These are phyloP conservation scores for Cryptosporidium sp. DNA, from an alignment of 169 alveolate genomes.

Conservation along the genomic window DNA sequence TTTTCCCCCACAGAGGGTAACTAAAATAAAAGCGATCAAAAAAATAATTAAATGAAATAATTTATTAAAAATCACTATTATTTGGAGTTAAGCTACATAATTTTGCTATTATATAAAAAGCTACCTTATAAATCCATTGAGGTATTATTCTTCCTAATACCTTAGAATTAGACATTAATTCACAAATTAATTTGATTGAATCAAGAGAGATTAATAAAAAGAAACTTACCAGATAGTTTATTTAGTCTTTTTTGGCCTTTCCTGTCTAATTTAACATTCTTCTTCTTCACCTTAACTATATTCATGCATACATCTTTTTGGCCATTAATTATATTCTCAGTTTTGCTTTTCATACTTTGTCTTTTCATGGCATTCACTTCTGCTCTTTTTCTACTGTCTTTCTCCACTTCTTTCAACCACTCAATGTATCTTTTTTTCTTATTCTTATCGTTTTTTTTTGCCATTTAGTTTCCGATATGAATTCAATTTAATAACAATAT, in stretches of 20 bases:
- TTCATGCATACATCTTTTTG: conserved; percentile 17
- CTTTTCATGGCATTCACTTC: conserved; percentile 1
- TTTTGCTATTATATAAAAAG: not conserved
- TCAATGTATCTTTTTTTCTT: conserved; percentile 37
- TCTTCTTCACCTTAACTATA: conserved; percentile 36
- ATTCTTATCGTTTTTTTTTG: conserved; percentile 47
- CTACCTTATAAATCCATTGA: not conserved
- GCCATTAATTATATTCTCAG: not conserved
- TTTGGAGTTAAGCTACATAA: no score
- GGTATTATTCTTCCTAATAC: conserved; percentile 26
- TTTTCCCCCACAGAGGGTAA: conserved; percentile 1
- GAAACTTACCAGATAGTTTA: conserved; percentile 43
- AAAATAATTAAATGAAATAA: not conserved
- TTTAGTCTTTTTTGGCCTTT: conserved; percentile 34
- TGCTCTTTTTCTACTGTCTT: not conserved
- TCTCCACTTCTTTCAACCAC: conserved; percentile 53
- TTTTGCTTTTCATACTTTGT: not conserved
- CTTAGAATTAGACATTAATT: not conserved
- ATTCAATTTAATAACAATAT: not conserved
- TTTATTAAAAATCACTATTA: not conserved
- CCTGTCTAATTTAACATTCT: conserved; percentile 44
- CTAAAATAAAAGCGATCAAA: not conserved
- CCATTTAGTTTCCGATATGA: not conserved
- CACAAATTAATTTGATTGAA: not conserved
- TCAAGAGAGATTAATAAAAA: not conserved